phyloP scores from a whole-genome alignment of 805 yeast genomes.

The Candida bentonensis region DNA sequence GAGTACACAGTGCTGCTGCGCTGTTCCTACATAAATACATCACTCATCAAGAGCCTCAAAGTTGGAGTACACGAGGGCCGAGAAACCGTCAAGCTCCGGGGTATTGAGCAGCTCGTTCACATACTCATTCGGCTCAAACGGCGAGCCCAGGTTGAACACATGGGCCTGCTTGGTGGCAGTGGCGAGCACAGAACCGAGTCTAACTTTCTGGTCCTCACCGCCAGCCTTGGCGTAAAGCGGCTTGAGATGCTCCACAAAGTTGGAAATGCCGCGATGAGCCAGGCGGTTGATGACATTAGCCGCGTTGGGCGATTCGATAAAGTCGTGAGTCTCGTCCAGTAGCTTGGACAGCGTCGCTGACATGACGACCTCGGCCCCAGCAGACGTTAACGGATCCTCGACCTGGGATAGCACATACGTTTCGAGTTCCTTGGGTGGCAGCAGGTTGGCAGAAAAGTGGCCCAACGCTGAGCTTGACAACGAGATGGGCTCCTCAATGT shows the following conservation, averaged over 20 bases:
- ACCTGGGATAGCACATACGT: slow-evolving; percentile 41
- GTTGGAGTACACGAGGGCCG: slow-evolving; percentile 84
- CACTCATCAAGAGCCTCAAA: slow-evolving; percentile 22
- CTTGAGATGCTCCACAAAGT: slow-evolving; percentile 28
- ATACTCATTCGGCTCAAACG: slow-evolving; percentile 28
- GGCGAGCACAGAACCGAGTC: slow-evolving; percentile 60
- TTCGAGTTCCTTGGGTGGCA: slow-evolving; percentile 41
- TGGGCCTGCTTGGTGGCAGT: slow-evolving; percentile 52
- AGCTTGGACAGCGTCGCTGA: slow-evolving; percentile 18
- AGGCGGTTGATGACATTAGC: slow-evolving; percentile 24
- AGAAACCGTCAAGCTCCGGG: slow-evolving; percentile 66
- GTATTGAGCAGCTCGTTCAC: slow-evolving; percentile 33
- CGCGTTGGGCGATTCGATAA: slow-evolving; percentile 28
- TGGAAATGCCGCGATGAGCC: slow-evolving; percentile 30
- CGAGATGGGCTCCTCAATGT: slow-evolving; percentile 19
- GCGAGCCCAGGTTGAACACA: slow-evolving; percentile 33
- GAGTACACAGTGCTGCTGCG: too few relatives aligned
- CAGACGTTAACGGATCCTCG: slow-evolving; percentile 9
- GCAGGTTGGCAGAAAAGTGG: slow-evolving; percentile 22
- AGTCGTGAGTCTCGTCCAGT: slow-evolving; percentile 31
- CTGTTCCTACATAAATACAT: too few relatives aligned
- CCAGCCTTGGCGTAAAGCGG: slow-evolving; percentile 11
- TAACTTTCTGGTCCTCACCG: slow-evolving; percentile 22
- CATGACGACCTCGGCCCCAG: slow-evolving; percentile 11
- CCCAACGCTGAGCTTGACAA: slow-evolving; percentile 5